Base-by-base conservation (phyloP, 129 eudicot genomes). In the Smallanthus sonchifolius region DNA sequence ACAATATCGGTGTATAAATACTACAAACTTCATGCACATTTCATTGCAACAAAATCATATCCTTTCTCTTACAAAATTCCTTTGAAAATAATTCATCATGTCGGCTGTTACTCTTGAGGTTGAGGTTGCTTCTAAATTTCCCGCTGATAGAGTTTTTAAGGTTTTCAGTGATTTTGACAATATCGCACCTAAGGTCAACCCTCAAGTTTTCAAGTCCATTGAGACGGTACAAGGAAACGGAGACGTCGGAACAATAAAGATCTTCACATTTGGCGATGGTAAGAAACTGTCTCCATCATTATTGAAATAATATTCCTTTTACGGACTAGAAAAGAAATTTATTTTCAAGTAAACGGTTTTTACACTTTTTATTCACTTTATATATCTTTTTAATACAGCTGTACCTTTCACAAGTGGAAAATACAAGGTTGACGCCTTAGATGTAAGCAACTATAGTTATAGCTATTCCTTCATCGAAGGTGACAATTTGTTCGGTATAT, bases 401-500 rank as follows among this genome's bases (percentile, higher is more conserved):
- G 75, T 70, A 2, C 51, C 75, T 0, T 70, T 36, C 19, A 70
- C n/a, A 54, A 36, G 13, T 17, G 65, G 20, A 10, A 70, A 70
- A 35, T 52, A 68, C 5, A 68, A 47, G 73, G 34, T 19, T 42
- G 73, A 68, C 24, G 57, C 73, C 10, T 0, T 68, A 10, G 73
- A 68, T 45, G 42, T 3, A 4, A 68, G 59, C 30, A 68, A 68
- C 73, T 6, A 20, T 3, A 68, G 73, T 15, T 47, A 45, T 24
- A 45, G 40, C 73, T 68, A 68, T 14, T 42, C 73, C 0, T 28
- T 61, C 67, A 61, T 61, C 5, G 59, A 68, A 45, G 73, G 73
- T 5, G 73, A 45, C 20, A 68, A 45, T 65, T 55, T 70, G 24
- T 36, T 70, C 13, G 75, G 75, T 6, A 70, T 70, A 37, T 20